These are phyloP conservation scores for Collariella sp. DNA, from an alignment of 495 filamentous ascomycete genomes.

Conservation along the genomic window DNA sequence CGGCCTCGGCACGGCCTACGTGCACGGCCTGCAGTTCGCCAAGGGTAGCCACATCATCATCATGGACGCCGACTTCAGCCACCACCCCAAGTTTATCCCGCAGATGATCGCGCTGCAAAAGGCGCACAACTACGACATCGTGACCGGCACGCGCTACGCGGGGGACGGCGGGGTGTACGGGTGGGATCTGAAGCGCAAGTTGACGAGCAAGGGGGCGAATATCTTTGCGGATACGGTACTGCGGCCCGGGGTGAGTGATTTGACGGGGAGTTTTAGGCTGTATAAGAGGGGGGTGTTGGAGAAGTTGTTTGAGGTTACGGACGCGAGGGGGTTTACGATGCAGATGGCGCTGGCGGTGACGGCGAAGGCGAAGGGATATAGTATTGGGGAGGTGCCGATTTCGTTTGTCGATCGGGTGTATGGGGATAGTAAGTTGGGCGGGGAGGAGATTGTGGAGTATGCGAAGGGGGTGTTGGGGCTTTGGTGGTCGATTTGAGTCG, in stretches of 20 bases:
- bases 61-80: conserved; percentile 99
- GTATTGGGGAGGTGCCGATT: conserved; percentile 88
- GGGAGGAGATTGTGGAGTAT: conserved; percentile 96
- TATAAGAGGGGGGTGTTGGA: conserved; percentile 88
- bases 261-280: conserved; percentile 89
- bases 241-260: conserved; percentile 87
- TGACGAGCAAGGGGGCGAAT: conserved; percentile 86
- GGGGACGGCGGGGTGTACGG: conserved; percentile 88
- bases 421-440: conserved; percentile 90
- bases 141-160: conserved; percentile 90
- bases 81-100: conserved; percentile 95
- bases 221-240: conserved; percentile 91
- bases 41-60: conserved; percentile 95
- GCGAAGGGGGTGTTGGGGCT: conserved; percentile 83
- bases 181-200: conserved; percentile 95
- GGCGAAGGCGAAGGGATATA: conserved; percentile 86
- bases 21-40: conserved; percentile 80
- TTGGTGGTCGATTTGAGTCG: conserved; percentile 55
- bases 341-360: conserved; percentile 91
- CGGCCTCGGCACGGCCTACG: conserved; percentile 92
- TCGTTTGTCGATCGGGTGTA: conserved; percentile 92
- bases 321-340: conserved; percentile 95
- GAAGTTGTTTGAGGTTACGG: conserved; percentile 79
- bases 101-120: conserved; percentile 73
- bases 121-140: conserved; percentile 76